phyloP scores from a whole-genome alignment of 139 green algal species.

The Pleodorina starrii region DNA sequence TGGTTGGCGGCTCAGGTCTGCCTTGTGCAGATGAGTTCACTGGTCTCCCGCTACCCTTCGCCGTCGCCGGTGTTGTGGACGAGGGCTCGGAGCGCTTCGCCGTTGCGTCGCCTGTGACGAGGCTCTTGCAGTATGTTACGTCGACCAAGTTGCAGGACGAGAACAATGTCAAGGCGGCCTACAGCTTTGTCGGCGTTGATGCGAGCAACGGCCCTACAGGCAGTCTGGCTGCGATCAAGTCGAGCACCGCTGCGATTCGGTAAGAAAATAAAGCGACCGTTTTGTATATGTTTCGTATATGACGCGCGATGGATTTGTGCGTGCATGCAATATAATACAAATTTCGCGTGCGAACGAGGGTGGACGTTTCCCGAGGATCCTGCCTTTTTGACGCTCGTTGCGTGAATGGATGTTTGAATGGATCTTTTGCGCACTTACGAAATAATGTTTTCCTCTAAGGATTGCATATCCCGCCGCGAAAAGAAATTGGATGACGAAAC shows the following conservation, averaged over 20 bases:
- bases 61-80: background rate
- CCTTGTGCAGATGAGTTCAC: constrained; percentile 12
- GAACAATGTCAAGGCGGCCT: background rate
- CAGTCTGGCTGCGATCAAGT: background rate
- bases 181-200: background rate
- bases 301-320: no score
- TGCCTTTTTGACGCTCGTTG: no score
- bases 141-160: background rate
- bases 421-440: no score
- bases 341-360: no score
- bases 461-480: no score
- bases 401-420: no score
- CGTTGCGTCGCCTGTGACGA: background rate
- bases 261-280: no score
- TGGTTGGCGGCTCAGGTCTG: background rate
- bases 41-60: background rate
- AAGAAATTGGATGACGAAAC: no score
- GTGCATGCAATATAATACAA: no score
- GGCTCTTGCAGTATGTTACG: constrained; percentile 1
- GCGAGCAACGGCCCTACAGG: background rate
- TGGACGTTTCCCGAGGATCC: no score
- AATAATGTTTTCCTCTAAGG: no score
- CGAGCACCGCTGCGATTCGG: background rate
- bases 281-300: no score
- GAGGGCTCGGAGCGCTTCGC: background rate